Percentiles rank a stretch among this genome's conserved stretches.
Evolutionary conservation across 1,284 basidiomycete species (phyloP).

Genomic region (Sanghuangporus sanghuang): DNA sequence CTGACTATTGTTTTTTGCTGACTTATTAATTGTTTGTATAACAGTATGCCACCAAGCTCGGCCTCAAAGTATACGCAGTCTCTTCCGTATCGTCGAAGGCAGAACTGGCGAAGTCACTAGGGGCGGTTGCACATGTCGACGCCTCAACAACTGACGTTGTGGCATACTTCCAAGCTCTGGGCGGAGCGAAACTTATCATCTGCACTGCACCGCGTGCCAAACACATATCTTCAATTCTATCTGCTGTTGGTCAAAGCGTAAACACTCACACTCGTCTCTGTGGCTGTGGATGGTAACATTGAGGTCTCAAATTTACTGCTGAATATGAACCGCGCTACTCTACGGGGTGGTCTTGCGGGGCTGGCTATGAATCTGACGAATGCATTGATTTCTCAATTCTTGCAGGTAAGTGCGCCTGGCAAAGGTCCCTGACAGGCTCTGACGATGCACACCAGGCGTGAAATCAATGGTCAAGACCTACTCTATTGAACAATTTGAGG

Average conservation of each 20-base stretch:
- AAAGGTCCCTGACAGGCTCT: too few relatives aligned
- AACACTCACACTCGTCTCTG: slow-evolving; percentile 23
- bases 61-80: slow-evolving; percentile 23
- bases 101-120: slow-evolving; percentile 25
- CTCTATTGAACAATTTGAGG: slow-evolving; percentile 20
- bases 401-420: slow-evolving; percentile 4
- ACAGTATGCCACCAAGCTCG: slow-evolving; percentile 23
- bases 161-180: slow-evolving; percentile 31
- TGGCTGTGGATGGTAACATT: slow-evolving; percentile 21
- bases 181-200: slow-evolving; percentile 32
- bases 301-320: slow-evolving; percentile 20
- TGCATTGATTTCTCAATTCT: slow-evolving; percentile 21
- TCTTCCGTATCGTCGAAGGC: slow-evolving; percentile 26
- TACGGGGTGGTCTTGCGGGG: slow-evolving; percentile 22
- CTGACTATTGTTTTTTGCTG: too few relatives aligned
- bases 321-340: slow-evolving; percentile 20
- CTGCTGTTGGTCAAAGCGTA: slow-evolving; percentile 21
- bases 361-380: slow-evolving; percentile 21
- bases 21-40: background rate
- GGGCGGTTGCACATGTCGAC: slow-evolving; percentile 25
- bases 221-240: slow-evolving; percentile 21
- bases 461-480: slow-evolving; percentile 22
- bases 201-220: slow-evolving; percentile 27
- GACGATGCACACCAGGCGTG: slow-evolving; percentile 12
- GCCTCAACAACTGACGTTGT: slow-evolving; percentile 21